phyloP scores from a whole-genome alignment of 2,329 filamentous ascomycete species.

The Madurella fahalii region DNA sequence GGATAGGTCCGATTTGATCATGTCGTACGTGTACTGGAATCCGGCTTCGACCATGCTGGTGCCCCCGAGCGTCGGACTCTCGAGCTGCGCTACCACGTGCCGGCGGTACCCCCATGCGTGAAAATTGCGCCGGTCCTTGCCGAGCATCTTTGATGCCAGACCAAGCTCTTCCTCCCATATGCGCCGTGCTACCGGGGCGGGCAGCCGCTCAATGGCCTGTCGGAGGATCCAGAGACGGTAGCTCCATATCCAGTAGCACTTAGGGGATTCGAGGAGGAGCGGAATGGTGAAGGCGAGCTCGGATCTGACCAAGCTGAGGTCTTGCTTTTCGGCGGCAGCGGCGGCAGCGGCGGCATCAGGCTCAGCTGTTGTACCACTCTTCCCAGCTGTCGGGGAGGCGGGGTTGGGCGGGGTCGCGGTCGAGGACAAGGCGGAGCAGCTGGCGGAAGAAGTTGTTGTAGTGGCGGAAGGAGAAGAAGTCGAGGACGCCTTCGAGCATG shows the following conservation, averaged over 20 bases:
- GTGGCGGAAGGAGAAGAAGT: constrained; percentile 51
- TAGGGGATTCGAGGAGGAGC: constrained; percentile 79
- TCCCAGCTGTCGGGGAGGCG: constrained; percentile 47
- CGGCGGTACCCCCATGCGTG: constrained; percentile 94
- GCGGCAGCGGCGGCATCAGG: constrained; percentile 24
- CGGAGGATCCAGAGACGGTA: constrained; percentile 82
- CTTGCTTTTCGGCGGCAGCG: constrained; percentile 23
- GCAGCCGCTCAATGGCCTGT: constrained; percentile 63
- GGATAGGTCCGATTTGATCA: constrained; percentile 79
- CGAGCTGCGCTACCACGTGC: constrained; percentile 70
- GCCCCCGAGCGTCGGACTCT: constrained; percentile 51
- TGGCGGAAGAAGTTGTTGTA: constrained; percentile 61
- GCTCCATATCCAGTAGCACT: constrained; percentile 99
- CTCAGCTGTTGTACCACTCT: constrained; percentile 52
- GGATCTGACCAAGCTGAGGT: constrained; percentile 56
- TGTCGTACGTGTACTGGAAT: constrained; percentile 84
- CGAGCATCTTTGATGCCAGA: constrained; percentile 83
- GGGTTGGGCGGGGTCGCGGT: constrained; percentile 47
- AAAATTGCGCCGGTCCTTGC: constrained; percentile 83
- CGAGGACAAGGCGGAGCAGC: constrained; percentile 51
- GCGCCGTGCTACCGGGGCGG: constrained; percentile 49
- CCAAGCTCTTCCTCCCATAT: constrained; percentile 84
- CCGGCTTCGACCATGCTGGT: constrained; percentile 71
- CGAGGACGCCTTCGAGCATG: constrained; percentile 51
- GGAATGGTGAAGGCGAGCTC: constrained; percentile 83